Percentiles rank a stretch among this genome's conserved stretches.
phyloP scores from a whole-genome alignment of 148 eudicot species.

The Spergularia bocconei region DNA sequence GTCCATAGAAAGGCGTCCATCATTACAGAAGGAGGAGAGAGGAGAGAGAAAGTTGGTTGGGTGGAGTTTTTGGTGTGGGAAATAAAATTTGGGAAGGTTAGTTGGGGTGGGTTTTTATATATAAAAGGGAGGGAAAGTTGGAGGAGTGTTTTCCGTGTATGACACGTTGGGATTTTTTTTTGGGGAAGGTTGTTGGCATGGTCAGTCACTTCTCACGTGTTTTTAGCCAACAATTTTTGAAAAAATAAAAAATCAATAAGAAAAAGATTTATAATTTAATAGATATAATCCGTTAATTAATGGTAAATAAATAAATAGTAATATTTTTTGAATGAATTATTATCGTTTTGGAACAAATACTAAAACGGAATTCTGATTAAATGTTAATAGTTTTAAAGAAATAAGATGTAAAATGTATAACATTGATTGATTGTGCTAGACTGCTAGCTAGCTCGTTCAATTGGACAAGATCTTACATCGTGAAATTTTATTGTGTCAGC shows the following conservation, averaged over 20 bases:
- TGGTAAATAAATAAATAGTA: too few relatives aligned
- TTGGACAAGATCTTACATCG: too few relatives aligned
- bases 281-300: too few relatives aligned
- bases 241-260: background rate
- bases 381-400: too few relatives aligned
- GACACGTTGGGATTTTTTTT: background rate
- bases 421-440: too few relatives aligned
- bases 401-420: too few relatives aligned
- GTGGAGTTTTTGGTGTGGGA: constrained; percentile 2
- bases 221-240: background rate
- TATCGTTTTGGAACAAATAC: too few relatives aligned
- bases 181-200: background rate
- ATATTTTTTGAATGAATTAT: too few relatives aligned
- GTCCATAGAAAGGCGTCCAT: constrained; percentile 11
- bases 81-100: background rate
- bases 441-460: too few relatives aligned
- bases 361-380: too few relatives aligned
- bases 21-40: background rate
- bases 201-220: constrained; percentile 2
- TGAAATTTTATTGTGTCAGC: too few relatives aligned
- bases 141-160: background rate
- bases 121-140: background rate
- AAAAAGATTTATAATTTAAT: background rate
- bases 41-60: background rate
- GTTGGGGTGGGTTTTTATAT: background rate